Evolutionary conservation across 768 basidiomycete genomes (phyloP), one percentile per base, ranked within the genome.

Genomic region (Pulveroboletus sp.): DNA sequence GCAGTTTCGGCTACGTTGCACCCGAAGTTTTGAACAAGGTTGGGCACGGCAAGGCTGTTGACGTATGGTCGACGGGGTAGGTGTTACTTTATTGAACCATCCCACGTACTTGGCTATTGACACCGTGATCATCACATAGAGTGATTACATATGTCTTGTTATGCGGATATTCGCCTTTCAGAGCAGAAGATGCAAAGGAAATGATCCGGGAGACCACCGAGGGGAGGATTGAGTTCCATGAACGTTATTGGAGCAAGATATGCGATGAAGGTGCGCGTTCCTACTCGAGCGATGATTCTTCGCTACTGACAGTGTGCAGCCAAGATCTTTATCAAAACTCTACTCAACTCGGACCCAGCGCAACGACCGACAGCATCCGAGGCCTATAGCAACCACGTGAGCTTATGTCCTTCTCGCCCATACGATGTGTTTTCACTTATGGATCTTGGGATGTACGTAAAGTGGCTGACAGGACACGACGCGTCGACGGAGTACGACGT

Each of bases 151-250:
- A 96, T 68, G 91, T 96, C 46, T 76, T 98, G 13, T 77, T 96
- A 1, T 95, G 95, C 60, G 95, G 95, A 2, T 98, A 98, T 71
- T 84, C 89, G 2, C 96, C 96, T 0, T 98, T 98, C 76, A 80
- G 92, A 38, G 84, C 88, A 0, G 87, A 91, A 24, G 86, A 93
- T 60, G 70, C 80, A 44, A 78, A 80, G 50, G 80, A 83, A 42
- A 77, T 97, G 33, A 75, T 88, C 45, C 77, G 80, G 28, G 93
- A 98, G 67, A 95, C 91, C n/a, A 85, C 82, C 0, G 80, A 79
- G 33, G 93, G 86, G 0, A 84, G 82, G 58, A 77, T 97, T 41
- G 86, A 88, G 57, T 98, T 99, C 65, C 95, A 97, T 57, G 89
- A 93, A 27, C 77, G 83, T 31, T 99, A 93, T 55, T 99, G 96